Base-by-base conservation (phyloP, 176 grass and related monocot species). In the Eragrostis curvula region DNA sequence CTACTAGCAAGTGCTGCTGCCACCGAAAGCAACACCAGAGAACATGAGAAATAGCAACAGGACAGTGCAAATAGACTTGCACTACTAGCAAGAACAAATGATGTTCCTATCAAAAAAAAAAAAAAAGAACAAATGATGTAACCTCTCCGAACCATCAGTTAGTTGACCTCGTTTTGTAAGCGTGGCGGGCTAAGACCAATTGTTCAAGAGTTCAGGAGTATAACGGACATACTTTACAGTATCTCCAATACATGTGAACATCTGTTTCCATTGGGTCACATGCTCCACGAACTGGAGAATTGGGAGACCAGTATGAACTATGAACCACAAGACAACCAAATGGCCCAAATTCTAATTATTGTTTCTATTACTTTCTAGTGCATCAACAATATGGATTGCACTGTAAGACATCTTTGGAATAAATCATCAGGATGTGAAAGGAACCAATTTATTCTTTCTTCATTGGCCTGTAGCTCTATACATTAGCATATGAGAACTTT, bases 391-490 rank as follows among this genome's bases (percentile, higher is more conserved):
- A 12, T 74, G 40, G 32, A 75, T 43, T 61, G 75, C 66, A 56
- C 36, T 70, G 79, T 1, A 84, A 79, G 61, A 16, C 8, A 45
- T 66, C 14, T 78, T 78, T 43, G 25, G 64, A 68, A 15, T 68
- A 28, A 79, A 78, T 44, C 59, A 66, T 20, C 66, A 59, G 61
- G 83, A 40, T 16, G 78, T 68, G 24, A 44, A 61, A 73, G 27
- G 50, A 83, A 52, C 51, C 23, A 36, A 15, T 41, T 77, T 90
- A 61, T 90, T 86, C 59, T 58, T 73, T 44, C 36, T 73, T 51
- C 21, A 68, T 83, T 72, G 24, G 43, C 51, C 59, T 86, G 71
- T 61, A 46, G 30, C 51, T 32, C 74, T 90, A 90, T 83, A 69
- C 79, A 74, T 43, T 69, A 80, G 59, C 79, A 74, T 78, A 82